Percentiles rank a stretch among this genome's conserved stretches.
These are phyloP conservation scores for Tilletia walkeri DNA, from an alignment of 1,284 basidiomycete genomes.

Conservation along the genomic window DNA sequence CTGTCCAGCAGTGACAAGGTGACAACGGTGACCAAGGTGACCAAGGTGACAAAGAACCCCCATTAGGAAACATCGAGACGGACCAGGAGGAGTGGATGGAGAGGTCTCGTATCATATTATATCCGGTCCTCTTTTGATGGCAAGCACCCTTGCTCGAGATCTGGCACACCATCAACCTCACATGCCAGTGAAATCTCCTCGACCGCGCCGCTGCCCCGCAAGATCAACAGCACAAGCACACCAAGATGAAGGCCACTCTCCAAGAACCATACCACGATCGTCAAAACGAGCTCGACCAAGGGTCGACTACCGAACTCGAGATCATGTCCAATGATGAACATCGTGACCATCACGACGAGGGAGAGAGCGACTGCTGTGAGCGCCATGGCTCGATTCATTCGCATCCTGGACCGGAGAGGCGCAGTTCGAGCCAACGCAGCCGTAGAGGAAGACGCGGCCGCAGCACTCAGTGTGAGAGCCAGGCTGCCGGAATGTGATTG, in stretches of 20 bases:
- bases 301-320: not conserved
- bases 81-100: too few species aligned
- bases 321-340: not conserved
- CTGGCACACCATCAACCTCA: not conserved
- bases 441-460: not conserved
- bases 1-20: too few species aligned
- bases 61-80: too few species aligned
- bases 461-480: slow-evolving; percentile 10
- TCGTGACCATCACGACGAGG: not conserved
- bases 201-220: slow-evolving; percentile 1
- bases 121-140: not conserved
- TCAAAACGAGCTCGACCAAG: not conserved
- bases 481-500: slow-evolving; percentile 7
- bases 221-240: not conserved
- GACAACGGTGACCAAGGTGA: too few species aligned
- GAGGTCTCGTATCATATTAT: not conserved
- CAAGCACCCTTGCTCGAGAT: not conserved
- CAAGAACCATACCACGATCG: not conserved
- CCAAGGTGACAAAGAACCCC: too few species aligned
- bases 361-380: not conserved
- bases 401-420: not conserved
- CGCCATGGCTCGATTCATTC: not conserved
- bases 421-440: slow-evolving; percentile 2
- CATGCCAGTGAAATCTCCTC: slow-evolving; percentile 1
- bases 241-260: not conserved